These are phyloP conservation scores for Tephrocybe sp. DNA, from an alignment of 768 basidiomycete species.

Conservation along the genomic window DNA sequence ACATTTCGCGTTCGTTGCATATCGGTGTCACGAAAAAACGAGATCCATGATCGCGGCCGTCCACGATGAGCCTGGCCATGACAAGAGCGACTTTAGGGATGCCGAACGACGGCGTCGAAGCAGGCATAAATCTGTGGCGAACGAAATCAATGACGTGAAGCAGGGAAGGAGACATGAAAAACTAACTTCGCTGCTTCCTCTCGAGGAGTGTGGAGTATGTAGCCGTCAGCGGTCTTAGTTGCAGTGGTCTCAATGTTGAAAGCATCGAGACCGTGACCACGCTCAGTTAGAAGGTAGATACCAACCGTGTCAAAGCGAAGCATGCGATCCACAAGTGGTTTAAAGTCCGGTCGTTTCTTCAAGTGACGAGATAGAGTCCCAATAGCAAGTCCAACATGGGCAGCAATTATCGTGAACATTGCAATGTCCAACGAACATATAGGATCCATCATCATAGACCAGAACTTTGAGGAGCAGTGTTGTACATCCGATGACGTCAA, in stretches of 20 bases:
- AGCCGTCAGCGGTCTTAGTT: slow-evolving; percentile 46
- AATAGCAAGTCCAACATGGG: slow-evolving; percentile 50
- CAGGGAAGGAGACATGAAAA: not conserved
- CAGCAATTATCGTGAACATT: slow-evolving; percentile 51
- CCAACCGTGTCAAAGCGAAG: slow-evolving; percentile 53
- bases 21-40: slow-evolving; percentile 57
- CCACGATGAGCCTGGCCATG: slow-evolving; percentile 53
- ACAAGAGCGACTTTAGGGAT: slow-evolving; percentile 56
- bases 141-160: slow-evolving; percentile 8
- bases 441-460: slow-evolving; percentile 54
- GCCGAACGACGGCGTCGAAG: slow-evolving; percentile 50
- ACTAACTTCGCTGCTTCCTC: slow-evolving; percentile 59
- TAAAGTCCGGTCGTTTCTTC: slow-evolving; percentile 45
- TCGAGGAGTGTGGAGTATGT: slow-evolving; percentile 52
- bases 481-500: slow-evolving; percentile 47
- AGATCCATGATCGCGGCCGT: slow-evolving; percentile 47
- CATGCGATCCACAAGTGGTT: slow-evolving; percentile 45
- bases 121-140: slow-evolving; percentile 52
- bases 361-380: slow-evolving; percentile 53
- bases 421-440: slow-evolving; percentile 49
- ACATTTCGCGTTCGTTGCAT: slow-evolving; percentile 53
- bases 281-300: slow-evolving; percentile 51
- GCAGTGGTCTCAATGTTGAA: slow-evolving; percentile 64
- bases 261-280: slow-evolving; percentile 59
- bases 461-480: slow-evolving; percentile 46